A percentile compares a stretch with the other conserved stretches of the same genome.
Evolutionary conservation across 2,329 filamentous ascomycete genomes (phyloP).

Genomic region (Coniochaeta sp.): DNA sequence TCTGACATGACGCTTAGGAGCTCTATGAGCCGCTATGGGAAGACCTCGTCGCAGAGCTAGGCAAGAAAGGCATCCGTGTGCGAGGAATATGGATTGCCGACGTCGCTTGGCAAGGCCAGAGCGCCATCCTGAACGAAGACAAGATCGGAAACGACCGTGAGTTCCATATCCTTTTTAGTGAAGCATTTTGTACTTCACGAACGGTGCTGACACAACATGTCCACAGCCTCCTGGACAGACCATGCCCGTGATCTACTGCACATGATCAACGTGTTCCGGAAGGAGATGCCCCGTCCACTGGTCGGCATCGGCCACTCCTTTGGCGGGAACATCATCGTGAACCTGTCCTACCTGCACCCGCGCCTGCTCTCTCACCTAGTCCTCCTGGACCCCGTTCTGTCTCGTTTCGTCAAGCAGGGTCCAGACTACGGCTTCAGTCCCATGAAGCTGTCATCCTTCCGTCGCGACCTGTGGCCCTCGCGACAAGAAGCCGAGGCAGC

Average conservation of each 20-base stretch:
- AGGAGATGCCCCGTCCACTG: slow-evolving; percentile 71
- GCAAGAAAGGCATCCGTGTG: slow-evolving; percentile 57
- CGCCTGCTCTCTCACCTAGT: slow-evolving; percentile 69
- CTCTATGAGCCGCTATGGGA: slow-evolving; percentile 91
- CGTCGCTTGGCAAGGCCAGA: slow-evolving; percentile 76
- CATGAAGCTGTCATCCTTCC: slow-evolving; percentile 53
- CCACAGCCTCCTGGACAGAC: slow-evolving; percentile 73
- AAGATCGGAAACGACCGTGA: slow-evolving; percentile 76
- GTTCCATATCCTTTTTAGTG: slow-evolving; percentile 20
- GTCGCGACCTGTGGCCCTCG: slow-evolving; percentile 78
- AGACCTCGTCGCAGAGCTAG: slow-evolving; percentile 57
- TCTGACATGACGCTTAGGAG: slow-evolving; percentile 46
- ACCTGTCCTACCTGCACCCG: slow-evolving; percentile 70
- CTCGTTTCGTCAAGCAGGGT: slow-evolving; percentile 33
- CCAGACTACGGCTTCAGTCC: slow-evolving; percentile 32
- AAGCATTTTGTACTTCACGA: neutral
- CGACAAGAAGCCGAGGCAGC: slow-evolving; percentile 57
- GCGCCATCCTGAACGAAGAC: slow-evolving; percentile 67
- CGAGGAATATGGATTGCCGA: slow-evolving; percentile 86
- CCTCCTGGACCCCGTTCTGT: slow-evolving; percentile 79
- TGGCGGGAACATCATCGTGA: slow-evolving; percentile 66
- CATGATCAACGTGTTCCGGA: slow-evolving; percentile 76
- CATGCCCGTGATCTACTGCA: slow-evolving; percentile 77
- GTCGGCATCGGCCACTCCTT: slow-evolving; percentile 86
- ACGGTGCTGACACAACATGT: neutral